These are phyloP conservation scores for Yamadazyma taylorii DNA, from an alignment of 1,139 yeast genomes.

Conservation along the genomic window DNA sequence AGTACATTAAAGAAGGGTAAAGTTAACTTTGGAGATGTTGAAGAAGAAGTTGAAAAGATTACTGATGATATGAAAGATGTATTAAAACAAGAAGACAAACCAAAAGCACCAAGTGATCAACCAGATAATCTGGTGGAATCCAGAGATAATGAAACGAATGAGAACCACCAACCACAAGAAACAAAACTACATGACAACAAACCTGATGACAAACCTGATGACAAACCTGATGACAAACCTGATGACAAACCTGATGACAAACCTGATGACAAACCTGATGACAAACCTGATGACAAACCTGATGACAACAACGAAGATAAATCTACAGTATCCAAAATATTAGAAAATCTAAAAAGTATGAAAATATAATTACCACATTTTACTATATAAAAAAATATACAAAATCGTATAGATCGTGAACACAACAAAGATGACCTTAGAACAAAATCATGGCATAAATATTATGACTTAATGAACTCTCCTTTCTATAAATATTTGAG, in stretches of 20 bases:
- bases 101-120: slow-evolving; percentile 4
- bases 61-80: slow-evolving; percentile 12
- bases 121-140: slow-evolving; percentile 3
- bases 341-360: background rate
- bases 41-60: slow-evolving; percentile 15
- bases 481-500: background rate
- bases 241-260: background rate
- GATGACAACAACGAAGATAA: background rate
- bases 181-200: too few species aligned
- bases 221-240: background rate
- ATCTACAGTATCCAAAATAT: background rate
- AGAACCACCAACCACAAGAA: too few species aligned
- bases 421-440: background rate
- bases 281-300: background rate
- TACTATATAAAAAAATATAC: slow-evolving; percentile 3
- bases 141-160: background rate
- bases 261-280: background rate
- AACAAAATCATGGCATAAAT: too few species aligned
- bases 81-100: slow-evolving; percentile 6
- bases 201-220: background rate
- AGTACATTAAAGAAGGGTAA: slow-evolving; percentile 28
- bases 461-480: too few species aligned
- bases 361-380: slow-evolving; percentile 1
- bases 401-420: slow-evolving; percentile 3
- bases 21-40: slow-evolving; percentile 13